phyloP scores from a whole-genome alignment of 2,329 filamentous ascomycete genomes.

The Hypomyces perniciosus region DNA sequence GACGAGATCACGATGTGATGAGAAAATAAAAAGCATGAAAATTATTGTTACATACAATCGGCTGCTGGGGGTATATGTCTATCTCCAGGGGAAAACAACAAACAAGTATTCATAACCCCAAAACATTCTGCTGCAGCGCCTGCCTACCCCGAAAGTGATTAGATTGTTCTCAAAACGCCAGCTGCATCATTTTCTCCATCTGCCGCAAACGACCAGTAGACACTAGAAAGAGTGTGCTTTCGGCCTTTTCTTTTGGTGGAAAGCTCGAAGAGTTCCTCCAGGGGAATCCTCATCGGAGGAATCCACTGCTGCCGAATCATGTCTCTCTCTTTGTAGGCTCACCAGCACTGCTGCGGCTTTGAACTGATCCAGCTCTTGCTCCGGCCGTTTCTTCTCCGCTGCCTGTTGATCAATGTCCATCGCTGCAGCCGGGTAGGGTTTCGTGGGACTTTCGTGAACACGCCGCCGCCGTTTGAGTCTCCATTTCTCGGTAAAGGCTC shows the following conservation, averaged over 20 bases:
- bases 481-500: background rate
- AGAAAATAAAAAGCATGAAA: background rate
- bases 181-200: background rate
- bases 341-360: conserved; percentile 13
- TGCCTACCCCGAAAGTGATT: conserved; percentile 5
- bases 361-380: conserved; percentile 5
- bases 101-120: background rate
- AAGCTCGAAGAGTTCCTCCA: background rate
- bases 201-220: background rate
- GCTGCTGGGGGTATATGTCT: background rate
- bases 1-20: background rate
- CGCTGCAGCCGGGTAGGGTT: background rate
- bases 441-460: background rate
- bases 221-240: conserved; percentile 7
- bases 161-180: background rate
- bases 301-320: background rate
- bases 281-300: conserved; percentile 1
- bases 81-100: background rate
- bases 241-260: conserved; percentile 10
- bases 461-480: conserved; percentile 6
- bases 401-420: background rate
- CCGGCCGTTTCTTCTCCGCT: background rate
- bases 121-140: conserved; percentile 2
- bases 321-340: conserved; percentile 10
- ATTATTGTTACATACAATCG: background rate